phyloP scores from a whole-genome alignment of 306 rosid species.

The Lathyrus sativus region DNA sequence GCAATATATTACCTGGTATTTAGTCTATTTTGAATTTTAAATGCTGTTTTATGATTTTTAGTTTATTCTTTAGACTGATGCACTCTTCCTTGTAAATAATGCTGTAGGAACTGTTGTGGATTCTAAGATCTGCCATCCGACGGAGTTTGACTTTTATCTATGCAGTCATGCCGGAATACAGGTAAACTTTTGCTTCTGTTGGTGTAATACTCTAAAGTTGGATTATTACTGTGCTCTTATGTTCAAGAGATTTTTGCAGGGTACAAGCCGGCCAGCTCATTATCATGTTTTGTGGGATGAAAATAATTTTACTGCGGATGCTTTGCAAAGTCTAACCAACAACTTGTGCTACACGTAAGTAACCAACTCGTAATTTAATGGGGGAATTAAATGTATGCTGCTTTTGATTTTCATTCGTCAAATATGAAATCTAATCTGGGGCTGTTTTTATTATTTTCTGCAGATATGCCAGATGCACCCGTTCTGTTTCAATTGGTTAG shows the following conservation, averaged over 20 bases:
- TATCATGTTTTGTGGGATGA: constrained; percentile 98
- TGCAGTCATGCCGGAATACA: constrained; percentile 98
- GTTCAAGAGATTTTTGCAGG: constrained; percentile 50
- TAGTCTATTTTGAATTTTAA: neutral
- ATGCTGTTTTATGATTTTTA: neutral
- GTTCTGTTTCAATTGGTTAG: constrained; percentile 95
- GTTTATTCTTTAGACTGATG: constrained; percentile 4
- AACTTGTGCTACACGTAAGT: constrained; percentile 97
- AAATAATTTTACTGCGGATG: constrained; percentile 90
- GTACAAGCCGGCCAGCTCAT: constrained; percentile 97
- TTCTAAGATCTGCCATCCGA: constrained; percentile 94
- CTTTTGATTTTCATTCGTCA: neutral
- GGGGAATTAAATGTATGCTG: neutral
- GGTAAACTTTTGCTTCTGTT: constrained; percentile 41
- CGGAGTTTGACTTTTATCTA: constrained; percentile 89
- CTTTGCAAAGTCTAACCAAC: constrained; percentile 73
- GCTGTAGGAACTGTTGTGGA: constrained; percentile 92
- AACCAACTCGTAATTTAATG: neutral
- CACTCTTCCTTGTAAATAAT: neutral
- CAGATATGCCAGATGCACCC: constrained; percentile 94
- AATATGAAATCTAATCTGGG: neutral
- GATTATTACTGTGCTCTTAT: neutral
- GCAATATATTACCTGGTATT: constrained; percentile 92
- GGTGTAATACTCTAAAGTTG: neutral
- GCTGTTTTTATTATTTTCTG: constrained; percentile 6